Evolutionary conservation across 495 filamentous ascomycete genomes (phyloP).

Genomic region (Aspergillus nanangensis): DNA sequence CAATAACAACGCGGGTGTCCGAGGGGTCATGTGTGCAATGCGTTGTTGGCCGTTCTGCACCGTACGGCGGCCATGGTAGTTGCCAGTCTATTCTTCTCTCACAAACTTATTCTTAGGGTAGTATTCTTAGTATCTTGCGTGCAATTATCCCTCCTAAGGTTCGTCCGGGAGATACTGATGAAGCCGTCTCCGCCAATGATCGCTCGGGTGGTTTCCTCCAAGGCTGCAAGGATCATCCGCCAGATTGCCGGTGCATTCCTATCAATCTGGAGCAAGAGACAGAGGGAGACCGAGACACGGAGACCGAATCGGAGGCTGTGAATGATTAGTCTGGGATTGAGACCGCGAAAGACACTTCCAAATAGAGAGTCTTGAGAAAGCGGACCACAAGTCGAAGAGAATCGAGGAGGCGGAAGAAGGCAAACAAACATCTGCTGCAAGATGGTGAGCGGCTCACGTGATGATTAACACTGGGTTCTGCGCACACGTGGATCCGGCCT

Average conservation of each 20-base stretch:
- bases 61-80: slow-evolving; percentile 15
- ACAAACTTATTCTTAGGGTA: not conserved
- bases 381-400: no score
- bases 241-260: slow-evolving; percentile 9
- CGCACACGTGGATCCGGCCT: no score
- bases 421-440: no score
- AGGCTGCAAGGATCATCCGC: slow-evolving; percentile 16
- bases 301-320: no score
- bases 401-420: no score
- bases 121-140: not conserved
- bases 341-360: no score
- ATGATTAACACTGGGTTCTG: no score
- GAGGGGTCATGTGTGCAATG: slow-evolving; percentile 20
- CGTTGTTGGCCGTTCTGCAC: slow-evolving; percentile 11
- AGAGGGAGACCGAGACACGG: no score
- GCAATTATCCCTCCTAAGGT: not conserved
- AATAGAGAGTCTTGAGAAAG: no score
- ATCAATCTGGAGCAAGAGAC: no score
- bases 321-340: no score
- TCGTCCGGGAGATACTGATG: not conserved
- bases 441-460: no score
- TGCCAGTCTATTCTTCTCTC: slow-evolving; percentile 6
- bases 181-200: slow-evolving; percentile 5
- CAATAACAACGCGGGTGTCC: slow-evolving; percentile 20
- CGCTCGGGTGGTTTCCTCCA: not conserved